phyloP scores from a whole-genome alignment of 495 filamentous ascomycete genomes.

The Aspergillus coremiiformis region DNA sequence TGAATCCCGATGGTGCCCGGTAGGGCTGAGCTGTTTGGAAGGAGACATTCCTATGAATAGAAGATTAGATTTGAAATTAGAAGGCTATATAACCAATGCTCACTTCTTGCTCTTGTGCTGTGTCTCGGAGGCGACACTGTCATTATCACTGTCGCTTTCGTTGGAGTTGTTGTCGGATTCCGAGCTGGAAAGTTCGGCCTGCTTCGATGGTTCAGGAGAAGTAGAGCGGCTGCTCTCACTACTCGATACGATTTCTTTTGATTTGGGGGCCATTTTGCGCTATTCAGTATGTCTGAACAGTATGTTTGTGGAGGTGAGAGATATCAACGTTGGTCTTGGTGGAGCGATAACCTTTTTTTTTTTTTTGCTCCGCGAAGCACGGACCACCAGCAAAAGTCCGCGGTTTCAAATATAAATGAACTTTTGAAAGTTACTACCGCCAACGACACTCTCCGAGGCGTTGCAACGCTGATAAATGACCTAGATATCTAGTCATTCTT shows the following conservation, averaged over 20 bases:
- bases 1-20: slow-evolving; percentile 39
- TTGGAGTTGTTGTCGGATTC: slow-evolving; percentile 27
- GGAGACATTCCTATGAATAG: slow-evolving; percentile 12
- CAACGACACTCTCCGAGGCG: neutral
- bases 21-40: slow-evolving; percentile 26
- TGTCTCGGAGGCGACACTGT: slow-evolving; percentile 19
- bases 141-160: slow-evolving; percentile 31
- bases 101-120: slow-evolving; percentile 19
- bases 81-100: neutral
- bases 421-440: slow-evolving; percentile 2
- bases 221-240: slow-evolving; percentile 27
- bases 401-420: slow-evolving; percentile 12
- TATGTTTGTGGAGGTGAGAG: neutral
- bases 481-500: neutral
- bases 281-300: neutral
- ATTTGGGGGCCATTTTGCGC: slow-evolving; percentile 27
- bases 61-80: neutral
- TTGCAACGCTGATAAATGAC: neutral
- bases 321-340: slow-evolving; percentile 1
- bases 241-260: slow-evolving; percentile 14
- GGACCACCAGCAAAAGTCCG: slow-evolving; percentile 33
- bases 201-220: slow-evolving; percentile 23
- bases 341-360: slow-evolving; percentile 34
- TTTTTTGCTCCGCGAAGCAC: slow-evolving; percentile 43
- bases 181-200: slow-evolving; percentile 21